These are phyloP conservation scores for Mycena galopus DNA, from an alignment of 768 basidiomycete genomes.

Conservation along the genomic window DNA sequence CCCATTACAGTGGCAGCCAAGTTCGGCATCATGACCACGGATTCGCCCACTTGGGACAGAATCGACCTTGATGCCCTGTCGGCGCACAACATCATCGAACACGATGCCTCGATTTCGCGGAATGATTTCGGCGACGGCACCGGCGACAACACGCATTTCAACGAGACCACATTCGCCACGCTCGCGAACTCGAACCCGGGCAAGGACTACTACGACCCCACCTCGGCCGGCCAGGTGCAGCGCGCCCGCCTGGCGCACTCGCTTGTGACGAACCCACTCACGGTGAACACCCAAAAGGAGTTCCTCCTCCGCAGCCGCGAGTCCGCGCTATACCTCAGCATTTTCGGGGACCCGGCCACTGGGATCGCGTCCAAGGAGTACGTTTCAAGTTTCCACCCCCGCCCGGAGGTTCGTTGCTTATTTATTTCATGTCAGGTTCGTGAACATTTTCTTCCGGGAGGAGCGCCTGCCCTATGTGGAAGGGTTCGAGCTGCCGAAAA, in stretches of 20 bases:
- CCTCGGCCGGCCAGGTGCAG: background rate
- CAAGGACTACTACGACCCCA: background rate
- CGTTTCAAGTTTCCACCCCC: background rate
- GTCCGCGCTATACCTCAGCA: slow-evolving; percentile 11
- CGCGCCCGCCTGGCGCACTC: background rate
- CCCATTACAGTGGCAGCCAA: slow-evolving; percentile 2
- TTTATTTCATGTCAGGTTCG: background rate
- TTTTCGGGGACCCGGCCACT: slow-evolving; percentile 1
- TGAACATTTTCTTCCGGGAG: slow-evolving; percentile 2
- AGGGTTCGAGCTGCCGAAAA: background rate
- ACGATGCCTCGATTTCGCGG: no score
- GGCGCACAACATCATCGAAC: slow-evolving; percentile 5
- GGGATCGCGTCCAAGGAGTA: no score
- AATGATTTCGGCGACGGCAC: slow-evolving; percentile 10
- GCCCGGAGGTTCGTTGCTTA: background rate
- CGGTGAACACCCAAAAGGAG: background rate
- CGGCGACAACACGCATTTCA: slow-evolving; percentile 8
- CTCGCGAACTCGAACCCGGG: slow-evolving; percentile 4
- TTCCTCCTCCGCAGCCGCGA: background rate
- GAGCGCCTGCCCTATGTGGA: slow-evolving; percentile 1
- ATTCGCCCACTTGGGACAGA: background rate
- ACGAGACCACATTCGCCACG: slow-evolving; percentile 3
- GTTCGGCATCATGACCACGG: slow-evolving; percentile 2
- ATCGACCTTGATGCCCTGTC: slow-evolving; percentile 2
- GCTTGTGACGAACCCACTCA: slow-evolving; percentile 2